Percentiles rank a stretch among this genome's conserved stretches.
Evolutionary conservation across 1,284 basidiomycete genomes (phyloP).

Genomic region (Ceraceosorus guamensis): DNA sequence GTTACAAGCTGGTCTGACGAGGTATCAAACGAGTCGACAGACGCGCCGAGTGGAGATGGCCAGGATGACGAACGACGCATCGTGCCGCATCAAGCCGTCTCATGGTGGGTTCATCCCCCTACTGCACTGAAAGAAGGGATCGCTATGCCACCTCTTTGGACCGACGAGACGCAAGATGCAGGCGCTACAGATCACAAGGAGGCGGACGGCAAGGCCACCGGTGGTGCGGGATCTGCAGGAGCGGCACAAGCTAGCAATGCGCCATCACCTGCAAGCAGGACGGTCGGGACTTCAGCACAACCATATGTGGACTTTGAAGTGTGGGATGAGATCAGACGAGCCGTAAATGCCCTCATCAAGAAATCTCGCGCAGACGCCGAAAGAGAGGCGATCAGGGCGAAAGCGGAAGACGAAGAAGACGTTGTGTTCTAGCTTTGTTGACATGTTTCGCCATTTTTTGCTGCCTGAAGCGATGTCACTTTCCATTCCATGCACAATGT

Average conservation of each 20-base stretch:
- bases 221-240: conserved; percentile 16
- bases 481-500: too few relatives aligned
- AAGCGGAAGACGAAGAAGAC: not conserved
- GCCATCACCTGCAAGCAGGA: not conserved
- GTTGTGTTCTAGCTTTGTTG: not conserved
- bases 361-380: not conserved
- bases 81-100: too few relatives aligned
- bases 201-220: conserved; percentile 7
- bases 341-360: conserved; percentile 4
- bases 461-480: too few relatives aligned
- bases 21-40: too few relatives aligned
- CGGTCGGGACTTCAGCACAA: conserved; percentile 10
- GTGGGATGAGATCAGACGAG: conserved; percentile 23
- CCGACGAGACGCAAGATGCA: conserved; percentile 1
- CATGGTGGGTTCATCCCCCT: conserved; percentile 15
- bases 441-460: too few relatives aligned
- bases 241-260: conserved; percentile 4
- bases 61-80: too few relatives aligned
- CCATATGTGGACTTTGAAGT: conserved; percentile 41
- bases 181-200: conserved; percentile 1
- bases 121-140: conserved; percentile 15
- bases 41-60: too few relatives aligned
- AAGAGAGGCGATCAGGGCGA: not conserved
- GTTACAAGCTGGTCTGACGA: conserved; percentile 28
- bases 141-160: not conserved